phyloP scores from a whole-genome alignment of 2,329 filamentous ascomycete genomes.

The Pseudocercospora fijiensis region DNA sequence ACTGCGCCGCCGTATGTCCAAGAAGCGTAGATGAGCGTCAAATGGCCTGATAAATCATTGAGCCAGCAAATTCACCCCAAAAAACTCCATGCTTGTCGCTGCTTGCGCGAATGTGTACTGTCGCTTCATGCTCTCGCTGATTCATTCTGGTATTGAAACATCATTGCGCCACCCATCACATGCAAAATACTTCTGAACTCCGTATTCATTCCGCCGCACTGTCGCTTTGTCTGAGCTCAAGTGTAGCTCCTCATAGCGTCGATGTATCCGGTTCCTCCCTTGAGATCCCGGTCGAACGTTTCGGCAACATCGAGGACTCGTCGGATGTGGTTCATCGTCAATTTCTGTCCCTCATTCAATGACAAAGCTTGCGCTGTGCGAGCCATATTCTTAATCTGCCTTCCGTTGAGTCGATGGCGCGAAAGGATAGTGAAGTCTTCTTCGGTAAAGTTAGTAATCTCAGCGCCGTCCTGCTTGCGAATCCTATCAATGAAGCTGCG shows the following conservation, averaged over 20 bases:
- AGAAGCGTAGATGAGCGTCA: background rate
- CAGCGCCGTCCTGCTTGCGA: constrained; percentile 60
- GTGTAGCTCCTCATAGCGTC: constrained; percentile 83
- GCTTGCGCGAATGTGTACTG: background rate
- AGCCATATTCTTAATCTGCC: constrained; percentile 85
- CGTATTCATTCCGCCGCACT: background rate
- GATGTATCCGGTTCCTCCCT: constrained; percentile 74
- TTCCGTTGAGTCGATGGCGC: constrained; percentile 66
- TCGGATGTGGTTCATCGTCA: constrained; percentile 76
- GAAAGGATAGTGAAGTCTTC: constrained; percentile 67
- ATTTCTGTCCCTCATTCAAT: constrained; percentile 67
- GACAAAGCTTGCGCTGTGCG: constrained; percentile 80
- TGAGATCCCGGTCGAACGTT: constrained; percentile 79
- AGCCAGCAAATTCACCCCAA: background rate
- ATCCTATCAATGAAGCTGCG: constrained; percentile 78
- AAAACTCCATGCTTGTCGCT: background rate
- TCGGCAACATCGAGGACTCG: constrained; percentile 81
- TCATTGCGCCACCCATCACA: background rate
- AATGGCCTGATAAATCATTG: background rate
- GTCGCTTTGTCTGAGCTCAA: background rate
- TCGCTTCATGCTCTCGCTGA: background rate
- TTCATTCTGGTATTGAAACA: constrained; percentile 2
- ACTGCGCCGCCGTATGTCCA: background rate
- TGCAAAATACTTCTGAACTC: background rate
- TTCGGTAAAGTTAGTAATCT: constrained; percentile 62